Conservation (phyloP, 2,329 filamentous ascomycete genomes). For the Talaromyces sp. region DNA sequence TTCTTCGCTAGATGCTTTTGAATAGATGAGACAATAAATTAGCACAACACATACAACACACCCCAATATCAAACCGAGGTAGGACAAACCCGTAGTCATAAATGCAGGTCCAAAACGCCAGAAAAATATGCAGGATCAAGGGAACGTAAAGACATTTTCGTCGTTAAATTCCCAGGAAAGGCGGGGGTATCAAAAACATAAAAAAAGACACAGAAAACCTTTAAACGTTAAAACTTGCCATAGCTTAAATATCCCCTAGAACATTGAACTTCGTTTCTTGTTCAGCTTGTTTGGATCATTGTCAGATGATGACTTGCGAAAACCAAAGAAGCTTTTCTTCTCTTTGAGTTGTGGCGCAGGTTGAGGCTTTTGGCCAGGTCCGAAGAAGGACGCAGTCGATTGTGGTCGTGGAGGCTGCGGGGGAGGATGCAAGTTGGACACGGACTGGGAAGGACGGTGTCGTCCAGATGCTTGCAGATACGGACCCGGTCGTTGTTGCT, state of each 20-base stretch:
- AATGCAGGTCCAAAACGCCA: background rate
- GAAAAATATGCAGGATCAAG: background rate
- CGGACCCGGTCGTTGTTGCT: conserved; percentile 2
- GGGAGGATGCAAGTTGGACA: conserved; percentile 7
- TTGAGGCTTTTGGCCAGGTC: background rate
- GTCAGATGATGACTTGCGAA: conserved; percentile 25
- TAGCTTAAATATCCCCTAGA: conserved; percentile 21
- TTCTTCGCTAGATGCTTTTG: background rate
- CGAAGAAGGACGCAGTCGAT: conserved; percentile 5
- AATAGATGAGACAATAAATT: background rate
- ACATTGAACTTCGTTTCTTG: conserved; percentile 45
- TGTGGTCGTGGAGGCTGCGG: conserved; percentile 16
- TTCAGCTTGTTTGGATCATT: conserved; percentile 31
- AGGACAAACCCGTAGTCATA: background rate
- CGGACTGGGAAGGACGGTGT: conserved; percentile 2
- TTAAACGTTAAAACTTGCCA: background rate
- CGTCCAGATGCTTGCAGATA: conserved; percentile 3
- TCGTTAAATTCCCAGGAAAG: background rate
- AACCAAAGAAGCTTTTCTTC: conserved; percentile 42
- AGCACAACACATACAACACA: background rate
- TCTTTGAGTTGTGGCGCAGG: conserved; percentile 23
- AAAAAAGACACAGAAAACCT: background rate
- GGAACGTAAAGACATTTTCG: background rate
- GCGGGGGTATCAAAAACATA: background rate
- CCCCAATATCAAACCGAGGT: background rate